phyloP scores from a whole-genome alignment of 2,329 filamentous ascomycete genomes.

The Fusarium circinatum region DNA sequence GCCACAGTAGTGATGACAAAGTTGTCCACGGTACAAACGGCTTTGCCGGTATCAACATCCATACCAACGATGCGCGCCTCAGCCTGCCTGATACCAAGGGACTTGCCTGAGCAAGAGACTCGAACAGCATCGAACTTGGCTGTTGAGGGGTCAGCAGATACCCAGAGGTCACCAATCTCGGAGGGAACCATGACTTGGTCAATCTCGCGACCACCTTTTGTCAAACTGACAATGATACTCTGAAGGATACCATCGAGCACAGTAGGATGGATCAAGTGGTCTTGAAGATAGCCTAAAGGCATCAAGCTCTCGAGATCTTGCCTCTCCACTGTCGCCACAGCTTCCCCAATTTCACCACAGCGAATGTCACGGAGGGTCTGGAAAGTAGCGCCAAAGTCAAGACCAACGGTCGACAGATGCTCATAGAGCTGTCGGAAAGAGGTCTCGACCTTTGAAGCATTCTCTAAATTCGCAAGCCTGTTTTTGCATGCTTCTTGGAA shows the following conservation, averaged over 20 bases:
- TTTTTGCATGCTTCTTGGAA: neutral
- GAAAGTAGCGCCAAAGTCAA: conserved; percentile 6
- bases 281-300: neutral
- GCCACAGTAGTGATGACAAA: conserved; percentile 1
- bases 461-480: neutral
- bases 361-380: neutral
- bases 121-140: neutral
- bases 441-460: neutral
- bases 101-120: neutral
- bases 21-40: neutral
- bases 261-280: neutral
- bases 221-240: conserved; percentile 5
- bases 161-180: neutral
- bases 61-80: neutral
- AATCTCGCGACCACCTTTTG: neutral
- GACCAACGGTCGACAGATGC: conserved; percentile 1
- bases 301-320: neutral
- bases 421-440: conserved; percentile 1
- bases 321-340: neutral
- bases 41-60: neutral
- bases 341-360: neutral
- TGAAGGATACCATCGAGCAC: conserved; percentile 2
- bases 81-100: neutral
- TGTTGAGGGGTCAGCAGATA: conserved; percentile 1
- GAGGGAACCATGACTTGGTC: conserved; percentile 11